These are phyloP conservation scores for Phytopythium delawarense DNA, from an alignment of 352 stramenopile genomes.

Conservation along the genomic window DNA sequence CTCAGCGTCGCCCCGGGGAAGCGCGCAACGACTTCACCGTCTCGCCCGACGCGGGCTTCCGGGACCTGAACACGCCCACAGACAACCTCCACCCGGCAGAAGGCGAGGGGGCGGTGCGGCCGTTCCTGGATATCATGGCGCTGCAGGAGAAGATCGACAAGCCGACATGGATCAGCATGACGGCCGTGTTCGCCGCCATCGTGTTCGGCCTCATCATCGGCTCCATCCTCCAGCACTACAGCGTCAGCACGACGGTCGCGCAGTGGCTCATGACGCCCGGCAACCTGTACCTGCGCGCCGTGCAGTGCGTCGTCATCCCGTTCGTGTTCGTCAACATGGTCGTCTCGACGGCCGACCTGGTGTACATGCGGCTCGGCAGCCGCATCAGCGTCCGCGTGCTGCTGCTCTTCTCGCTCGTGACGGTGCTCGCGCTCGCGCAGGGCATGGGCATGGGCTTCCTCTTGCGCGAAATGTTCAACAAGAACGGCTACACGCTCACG, in stretches of 20 bases:
- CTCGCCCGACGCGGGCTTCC: slow-evolving; percentile 47
- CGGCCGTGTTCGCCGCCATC: slow-evolving; percentile 44
- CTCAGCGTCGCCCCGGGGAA: slow-evolving; percentile 5
- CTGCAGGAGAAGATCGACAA: slow-evolving; percentile 29
- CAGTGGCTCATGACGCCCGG: slow-evolving; percentile 70
- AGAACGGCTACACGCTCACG: slow-evolving; percentile 18
- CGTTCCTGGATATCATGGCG: slow-evolving; percentile 25
- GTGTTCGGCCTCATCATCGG: slow-evolving; percentile 38
- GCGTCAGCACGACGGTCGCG: slow-evolving; percentile 35
- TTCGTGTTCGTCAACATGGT: slow-evolving; percentile 80
- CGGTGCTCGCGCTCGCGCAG: slow-evolving; percentile 40
- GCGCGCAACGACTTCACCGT: slow-evolving; percentile 17
- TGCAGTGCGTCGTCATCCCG: slow-evolving; percentile 75
- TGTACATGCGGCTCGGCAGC: slow-evolving; percentile 41
- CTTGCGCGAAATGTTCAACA: slow-evolving; percentile 36
- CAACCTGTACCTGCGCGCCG: slow-evolving; percentile 66
- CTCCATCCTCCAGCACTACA: slow-evolving; percentile 46
- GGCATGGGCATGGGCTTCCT: slow-evolving; percentile 57
- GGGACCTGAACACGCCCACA: slow-evolving; percentile 45
- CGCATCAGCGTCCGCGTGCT: slow-evolving; percentile 40
- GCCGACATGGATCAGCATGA: slow-evolving; percentile 40
- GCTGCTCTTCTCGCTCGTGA: slow-evolving; percentile 40
- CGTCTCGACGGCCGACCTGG: slow-evolving; percentile 61
- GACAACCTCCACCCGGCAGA: slow-evolving; percentile 11
- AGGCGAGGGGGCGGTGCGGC: slow-evolving; percentile 11